These are phyloP conservation scores for Schizonepeta tenuifolia DNA, from an alignment of 257 asterid species.

Conservation along the genomic window DNA sequence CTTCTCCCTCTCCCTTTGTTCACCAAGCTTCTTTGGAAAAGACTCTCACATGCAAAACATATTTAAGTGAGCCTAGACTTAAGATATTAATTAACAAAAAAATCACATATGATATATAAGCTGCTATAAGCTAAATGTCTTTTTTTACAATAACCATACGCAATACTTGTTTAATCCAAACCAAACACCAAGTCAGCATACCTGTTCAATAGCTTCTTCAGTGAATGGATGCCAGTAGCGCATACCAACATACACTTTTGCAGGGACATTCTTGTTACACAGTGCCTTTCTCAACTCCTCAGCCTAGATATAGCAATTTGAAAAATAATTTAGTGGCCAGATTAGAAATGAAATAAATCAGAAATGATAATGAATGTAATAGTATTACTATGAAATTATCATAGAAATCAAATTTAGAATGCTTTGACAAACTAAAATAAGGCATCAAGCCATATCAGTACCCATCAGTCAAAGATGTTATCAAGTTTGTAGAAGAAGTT, in stretches of 20 bases:
- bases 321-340: constrained; percentile 31
- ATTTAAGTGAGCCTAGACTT: constrained; percentile 6
- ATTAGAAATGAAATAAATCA: constrained; percentile 18
- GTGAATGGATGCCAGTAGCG: constrained; percentile 99
- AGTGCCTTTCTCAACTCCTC: constrained; percentile 88
- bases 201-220: constrained; percentile 98
- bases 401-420: constrained; percentile 20
- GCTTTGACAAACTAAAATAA: constrained; percentile 9
- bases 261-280: constrained; percentile 72
- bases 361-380: constrained; percentile 4
- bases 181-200: constrained; percentile 32
- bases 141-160: not conserved
- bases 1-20: too few relatives aligned
- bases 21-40: too few relatives aligned
- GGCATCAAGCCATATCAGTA: constrained; percentile 4
- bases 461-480: constrained; percentile 20
- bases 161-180: constrained; percentile 18
- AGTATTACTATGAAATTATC: not conserved
- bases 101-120: not conserved
- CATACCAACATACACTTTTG: constrained; percentile 97
- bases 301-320: constrained; percentile 60
- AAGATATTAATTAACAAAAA: not conserved
- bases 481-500: constrained; percentile 8
- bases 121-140: constrained; percentile 17
- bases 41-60: constrained; percentile 22